Evolutionary conservation across 2,329 filamentous ascomycete species (phyloP), one percentile per base, ranked within the genome.

Genomic region (Colletotrichum liaoningense): DNA sequence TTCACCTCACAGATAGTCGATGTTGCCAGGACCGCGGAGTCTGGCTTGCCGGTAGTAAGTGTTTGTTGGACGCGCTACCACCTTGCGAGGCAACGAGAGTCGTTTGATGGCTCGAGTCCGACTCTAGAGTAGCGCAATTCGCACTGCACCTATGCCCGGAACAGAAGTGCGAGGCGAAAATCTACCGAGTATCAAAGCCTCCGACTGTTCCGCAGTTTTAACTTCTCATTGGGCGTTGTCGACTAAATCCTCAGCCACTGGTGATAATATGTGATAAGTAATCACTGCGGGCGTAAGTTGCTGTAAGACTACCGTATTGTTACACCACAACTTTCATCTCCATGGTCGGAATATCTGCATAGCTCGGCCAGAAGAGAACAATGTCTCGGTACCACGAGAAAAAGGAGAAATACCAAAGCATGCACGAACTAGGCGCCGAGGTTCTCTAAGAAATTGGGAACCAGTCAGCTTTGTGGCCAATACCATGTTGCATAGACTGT

Each of bases 331-430:
- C 26, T 26, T 14, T 12, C 26, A 54, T 54, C 38, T 52, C 46
- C 35, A 24, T 42, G 49, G 42, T 60, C 55, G 63, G 68, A 70
- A 38, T 46, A 30, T 42, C 56, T 70, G 68, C 68, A 67, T 67
- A 30, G 22, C 28, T 63, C 46, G 46, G 46, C n/a, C 42, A 54
- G 42, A 33, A 52, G n/a, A n/a, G 14, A 35, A 19, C 42, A 35
- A n/a, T 49, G 38, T 62, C 38, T 49, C 59, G 38, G 59, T 30
- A 56, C 24, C 16, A 56, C 1, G 22, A 56, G 26, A 56, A 28
- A 56, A 56, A 56, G 3, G 12, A 24, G 24, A 42, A 28, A 33
- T 9, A 16, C 38, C 19, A 28, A 24, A 16, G 54, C 24, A 56
- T 26, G 28, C 30, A 57, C 6, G 16, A 11, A 9, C 24, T n/a